Base-by-base conservation (phyloP, 2,329 filamentous ascomycete species). In the Pestalotiopsis sp. region DNA sequence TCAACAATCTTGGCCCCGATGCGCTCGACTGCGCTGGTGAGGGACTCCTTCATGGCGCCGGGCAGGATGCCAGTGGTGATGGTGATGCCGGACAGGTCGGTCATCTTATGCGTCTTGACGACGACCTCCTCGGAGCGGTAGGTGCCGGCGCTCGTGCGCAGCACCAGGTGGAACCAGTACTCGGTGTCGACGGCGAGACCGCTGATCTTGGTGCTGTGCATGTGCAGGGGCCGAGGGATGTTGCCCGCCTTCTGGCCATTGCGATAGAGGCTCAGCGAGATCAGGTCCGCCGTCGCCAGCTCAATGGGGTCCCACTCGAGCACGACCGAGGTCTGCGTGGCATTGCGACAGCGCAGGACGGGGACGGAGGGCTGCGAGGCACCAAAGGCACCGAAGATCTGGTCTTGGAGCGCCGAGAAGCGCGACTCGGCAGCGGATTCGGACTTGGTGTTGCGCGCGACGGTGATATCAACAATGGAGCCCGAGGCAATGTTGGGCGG, bases 81-180 rank as follows among this genome's bases (percentile, higher is more conserved):
- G 27, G 95, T 98, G 80, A 99, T 95, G 69, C 96, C 96, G 73
- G 92, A 95, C 65, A 99, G 86, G 79, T 99, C 95, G 52, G 95
- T 98, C 95, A 99, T 98, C 85, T 98, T 97, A 84, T 99, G 96
- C 60, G 96, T 99, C 76, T 92, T 90, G 69, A 97, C 94, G 3
- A 88, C 88, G 65, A 99, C 86, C 79, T 92, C 93, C 72, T 97
- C 93, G 78, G 92, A 96, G 70, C 88, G 88, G 76, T 91, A 95
- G 52, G 93, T 97, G 69, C 96, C 96, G 4, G 96, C 96, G 67
- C 90, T 95, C 6, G 96, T 99, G 76, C 93, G 90, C 77, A 99
- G 85, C 11, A 98, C 92, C 64, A 93, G 87, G 79, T 98, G 94
- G 84, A 99, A 99, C 1, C 90, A 92, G 82, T 98, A 99, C 82